These are phyloP conservation scores for Didymella segeticola DNA, from an alignment of 2,329 filamentous ascomycete genomes.

Conservation along the genomic window DNA sequence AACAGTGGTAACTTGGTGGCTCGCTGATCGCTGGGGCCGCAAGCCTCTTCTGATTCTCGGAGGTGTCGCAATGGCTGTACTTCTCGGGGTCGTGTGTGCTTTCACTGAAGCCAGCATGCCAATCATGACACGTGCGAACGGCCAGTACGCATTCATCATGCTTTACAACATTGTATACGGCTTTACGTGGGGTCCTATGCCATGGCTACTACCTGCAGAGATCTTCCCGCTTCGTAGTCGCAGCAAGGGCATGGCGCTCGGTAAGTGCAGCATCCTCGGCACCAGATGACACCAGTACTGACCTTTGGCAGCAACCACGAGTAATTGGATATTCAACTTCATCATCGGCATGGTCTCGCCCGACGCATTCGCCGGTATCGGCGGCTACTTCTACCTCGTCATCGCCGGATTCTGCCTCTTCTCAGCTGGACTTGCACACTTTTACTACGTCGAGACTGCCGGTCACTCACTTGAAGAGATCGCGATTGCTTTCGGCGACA, in stretches of 20 bases:
- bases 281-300: not conserved
- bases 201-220: slow-evolving; percentile 49
- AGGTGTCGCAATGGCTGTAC: slow-evolving; percentile 43
- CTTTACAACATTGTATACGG: slow-evolving; percentile 51
- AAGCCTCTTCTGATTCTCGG: slow-evolving; percentile 48
- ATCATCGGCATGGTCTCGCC: slow-evolving; percentile 53
- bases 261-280: not conserved
- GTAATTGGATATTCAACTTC: slow-evolving; percentile 51
- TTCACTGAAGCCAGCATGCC: slow-evolving; percentile 47
- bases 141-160: slow-evolving; percentile 50
- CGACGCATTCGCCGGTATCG: slow-evolving; percentile 51
- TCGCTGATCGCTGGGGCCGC: slow-evolving; percentile 51
- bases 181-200: slow-evolving; percentile 51
- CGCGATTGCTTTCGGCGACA: slow-evolving; percentile 52
- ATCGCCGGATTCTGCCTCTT: slow-evolving; percentile 53
- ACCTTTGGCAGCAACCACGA: slow-evolving; percentile 37
- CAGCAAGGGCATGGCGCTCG: slow-evolving; percentile 51
- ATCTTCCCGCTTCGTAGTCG: slow-evolving; percentile 48
- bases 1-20: slow-evolving; percentile 50
- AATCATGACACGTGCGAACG: slow-evolving; percentile 43
- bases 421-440: slow-evolving; percentile 46
- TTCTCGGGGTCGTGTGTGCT: slow-evolving; percentile 48
- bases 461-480: slow-evolving; percentile 49
- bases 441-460: slow-evolving; percentile 54
- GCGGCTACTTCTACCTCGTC: slow-evolving; percentile 53